Percentiles rank a stretch among this genome's conserved stretches.
phyloP scores from a whole-genome alignment of 192 early-diverging fungal species.

The Pilaira anomala region DNA sequence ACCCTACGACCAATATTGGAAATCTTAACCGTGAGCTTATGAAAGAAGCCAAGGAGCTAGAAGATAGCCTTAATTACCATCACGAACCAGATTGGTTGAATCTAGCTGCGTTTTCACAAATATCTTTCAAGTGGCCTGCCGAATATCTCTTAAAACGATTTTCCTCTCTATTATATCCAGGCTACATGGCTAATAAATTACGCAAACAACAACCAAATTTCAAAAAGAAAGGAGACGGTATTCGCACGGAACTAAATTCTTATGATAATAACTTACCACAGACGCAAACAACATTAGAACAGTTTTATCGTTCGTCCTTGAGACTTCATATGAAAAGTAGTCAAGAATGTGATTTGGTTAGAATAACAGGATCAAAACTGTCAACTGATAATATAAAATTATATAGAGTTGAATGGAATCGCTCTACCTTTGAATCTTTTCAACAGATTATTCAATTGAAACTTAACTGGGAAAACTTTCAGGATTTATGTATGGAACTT shows the following conservation, averaged over 20 bases:
- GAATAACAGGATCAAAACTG: background rate
- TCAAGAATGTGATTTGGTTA: background rate
- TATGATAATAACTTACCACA: too few relatives aligned
- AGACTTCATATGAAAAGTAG: background rate
- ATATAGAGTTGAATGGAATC: conserved; percentile 10
- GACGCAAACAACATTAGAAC: background rate
- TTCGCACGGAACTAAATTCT: too few relatives aligned
- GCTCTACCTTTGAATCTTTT: background rate
- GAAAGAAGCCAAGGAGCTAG: background rate
- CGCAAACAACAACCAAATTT: background rate
- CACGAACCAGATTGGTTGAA: background rate
- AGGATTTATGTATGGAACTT: too few relatives aligned
- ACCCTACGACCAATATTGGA: background rate
- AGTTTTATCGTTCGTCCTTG: background rate
- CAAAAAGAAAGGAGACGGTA: background rate
- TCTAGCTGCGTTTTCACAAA: conserved; percentile 4
- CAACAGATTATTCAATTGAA: background rate
- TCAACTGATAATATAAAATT: background rate
- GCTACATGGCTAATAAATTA: conserved; percentile 1
- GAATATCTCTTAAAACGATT: background rate
- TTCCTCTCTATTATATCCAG: conserved; percentile 1
- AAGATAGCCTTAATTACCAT: background rate
- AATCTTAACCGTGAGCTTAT: background rate
- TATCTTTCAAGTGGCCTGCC: background rate
- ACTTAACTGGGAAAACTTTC: background rate